These are phyloP conservation scores for Nymphaea thermarum DNA, from an alignment of 164 flowering plant genomes.

Conservation along the genomic window DNA sequence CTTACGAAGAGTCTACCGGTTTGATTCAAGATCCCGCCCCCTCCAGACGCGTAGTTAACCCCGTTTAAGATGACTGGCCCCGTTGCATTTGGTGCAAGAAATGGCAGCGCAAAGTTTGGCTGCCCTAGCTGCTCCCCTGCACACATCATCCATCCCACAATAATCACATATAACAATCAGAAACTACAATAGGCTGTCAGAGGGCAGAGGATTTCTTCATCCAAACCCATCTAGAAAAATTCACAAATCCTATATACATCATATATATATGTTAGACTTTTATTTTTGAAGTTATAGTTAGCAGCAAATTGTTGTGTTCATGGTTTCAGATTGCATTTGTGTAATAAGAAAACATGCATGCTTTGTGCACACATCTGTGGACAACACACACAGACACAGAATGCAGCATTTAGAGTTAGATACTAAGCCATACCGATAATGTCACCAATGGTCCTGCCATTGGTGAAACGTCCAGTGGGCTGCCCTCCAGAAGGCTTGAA, in stretches of 20 bases:
- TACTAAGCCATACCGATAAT: slow-evolving; percentile 49
- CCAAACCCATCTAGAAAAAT: too few species aligned
- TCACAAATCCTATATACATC: too few species aligned
- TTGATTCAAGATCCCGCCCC: slow-evolving; percentile 80
- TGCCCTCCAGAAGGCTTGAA: slow-evolving; percentile 58
- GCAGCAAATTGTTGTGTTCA: too few species aligned
- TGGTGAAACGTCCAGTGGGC: slow-evolving; percentile 87
- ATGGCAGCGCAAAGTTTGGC: slow-evolving; percentile 58
- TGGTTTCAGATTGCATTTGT: too few species aligned
- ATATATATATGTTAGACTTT: too few species aligned
- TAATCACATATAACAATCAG: neutral
- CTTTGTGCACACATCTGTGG: neutral
- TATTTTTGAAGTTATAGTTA: too few species aligned
- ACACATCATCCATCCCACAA: neutral
- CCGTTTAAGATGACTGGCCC: slow-evolving; percentile 57
- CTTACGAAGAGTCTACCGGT: slow-evolving; percentile 87
- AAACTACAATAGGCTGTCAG: too few species aligned
- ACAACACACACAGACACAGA: neutral
- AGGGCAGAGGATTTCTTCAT: too few species aligned
- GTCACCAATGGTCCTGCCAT: slow-evolving; percentile 91
- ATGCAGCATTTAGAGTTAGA: slow-evolving; percentile 2
- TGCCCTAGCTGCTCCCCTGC: slow-evolving; percentile 79
- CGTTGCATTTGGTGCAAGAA: slow-evolving; percentile 67
- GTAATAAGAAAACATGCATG: neutral
- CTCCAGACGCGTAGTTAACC: slow-evolving; percentile 95